Base-by-base conservation (phyloP, 805 yeast genomes). In the Starmerella vitae region DNA sequence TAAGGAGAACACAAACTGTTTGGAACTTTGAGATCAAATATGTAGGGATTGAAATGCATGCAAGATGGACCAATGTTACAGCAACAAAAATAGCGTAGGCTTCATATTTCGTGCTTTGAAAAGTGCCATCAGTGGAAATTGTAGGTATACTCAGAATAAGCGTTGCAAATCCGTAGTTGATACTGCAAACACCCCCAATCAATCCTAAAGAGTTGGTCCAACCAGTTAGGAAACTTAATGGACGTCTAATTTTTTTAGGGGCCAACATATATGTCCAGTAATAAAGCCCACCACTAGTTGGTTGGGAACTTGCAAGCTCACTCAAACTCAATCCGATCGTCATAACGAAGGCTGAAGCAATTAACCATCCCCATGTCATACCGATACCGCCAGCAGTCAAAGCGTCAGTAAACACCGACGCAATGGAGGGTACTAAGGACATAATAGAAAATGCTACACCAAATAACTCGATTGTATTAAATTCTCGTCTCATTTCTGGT, bases 211-310 rank as follows among this genome's bases (percentile, higher is more conserved):
- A 65, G 55, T 78, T 77, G 5, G 79, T 66, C 50, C 75, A 69
- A 4, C 85, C 88, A 44, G 78, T 73, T 30, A 78, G 52, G 50
- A 70, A 78, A 31, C 78, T 71, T 22, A 76, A 55, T 0, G 76
- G 73, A 14, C 69, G 67, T 51, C 70, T 66, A 22, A 64, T 48
- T 3, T 51, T 48, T 35, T 63, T 68, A 2, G 83, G 85, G 19
- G 84, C 74, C 53, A 74, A 77, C 52, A 73, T 68, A 55, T 66
- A 73, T 1, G 81, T 72, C 76, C 79, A 74, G 57, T 70, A 74
- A 53, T 76, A 79, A 30, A 78, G 60, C 8, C 86, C 86, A 38
- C 86, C 86, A 18, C 79, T 71, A 1, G 86, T 78, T 20, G 88
- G 86, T 47, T 75, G 69, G 1, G 84, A 71, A 26, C 77, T 68